phyloP scores from a whole-genome alignment of 805 yeast genomes.

The Isabelozyma rhagii region DNA sequence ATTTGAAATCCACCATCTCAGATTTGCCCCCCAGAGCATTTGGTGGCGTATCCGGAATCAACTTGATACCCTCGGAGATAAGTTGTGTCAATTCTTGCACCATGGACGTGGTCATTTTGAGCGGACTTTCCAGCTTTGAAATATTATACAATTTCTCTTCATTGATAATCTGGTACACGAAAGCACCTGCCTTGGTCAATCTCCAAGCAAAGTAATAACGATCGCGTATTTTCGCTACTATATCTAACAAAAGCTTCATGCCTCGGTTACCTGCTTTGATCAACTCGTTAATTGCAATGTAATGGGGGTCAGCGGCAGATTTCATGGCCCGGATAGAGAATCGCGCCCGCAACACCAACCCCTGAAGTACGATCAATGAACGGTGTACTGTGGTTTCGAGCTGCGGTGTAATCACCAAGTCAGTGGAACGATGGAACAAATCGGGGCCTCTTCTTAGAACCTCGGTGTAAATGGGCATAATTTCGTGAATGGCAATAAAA shows the following conservation, averaged over 20 bases:
- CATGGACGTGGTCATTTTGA: conserved; percentile 7
- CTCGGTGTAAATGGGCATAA: conserved; percentile 17
- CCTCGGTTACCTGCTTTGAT: conserved; percentile 7
- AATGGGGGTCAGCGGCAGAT: neutral
- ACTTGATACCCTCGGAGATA: neutral
- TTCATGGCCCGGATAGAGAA: neutral
- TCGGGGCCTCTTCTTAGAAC: conserved; percentile 7
- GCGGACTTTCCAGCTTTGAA: conserved; percentile 1
- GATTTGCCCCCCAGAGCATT: neutral
- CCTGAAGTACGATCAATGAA: conserved; percentile 7
- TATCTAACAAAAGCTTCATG: conserved; percentile 7
- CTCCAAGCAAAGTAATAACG: conserved; percentile 30
- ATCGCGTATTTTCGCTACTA: conserved; percentile 10
- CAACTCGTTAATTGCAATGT: conserved; percentile 3
- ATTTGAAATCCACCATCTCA: neutral
- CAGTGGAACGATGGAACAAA: conserved; percentile 11
- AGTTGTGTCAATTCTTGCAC: neutral
- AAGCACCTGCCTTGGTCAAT: conserved; percentile 13
- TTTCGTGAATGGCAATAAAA: conserved; percentile 12
- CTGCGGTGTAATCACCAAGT: conserved; percentile 15
- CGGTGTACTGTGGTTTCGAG: conserved; percentile 16
- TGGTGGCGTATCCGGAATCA: neutral
- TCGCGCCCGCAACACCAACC: conserved; percentile 4
- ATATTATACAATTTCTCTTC: conserved; percentile 6
- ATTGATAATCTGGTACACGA: conserved; percentile 13